Evolutionary conservation across 1,139 yeast species (phyloP), one percentile per base, ranked within the genome.

Genomic region (Tardiomyces digboiensis): DNA sequence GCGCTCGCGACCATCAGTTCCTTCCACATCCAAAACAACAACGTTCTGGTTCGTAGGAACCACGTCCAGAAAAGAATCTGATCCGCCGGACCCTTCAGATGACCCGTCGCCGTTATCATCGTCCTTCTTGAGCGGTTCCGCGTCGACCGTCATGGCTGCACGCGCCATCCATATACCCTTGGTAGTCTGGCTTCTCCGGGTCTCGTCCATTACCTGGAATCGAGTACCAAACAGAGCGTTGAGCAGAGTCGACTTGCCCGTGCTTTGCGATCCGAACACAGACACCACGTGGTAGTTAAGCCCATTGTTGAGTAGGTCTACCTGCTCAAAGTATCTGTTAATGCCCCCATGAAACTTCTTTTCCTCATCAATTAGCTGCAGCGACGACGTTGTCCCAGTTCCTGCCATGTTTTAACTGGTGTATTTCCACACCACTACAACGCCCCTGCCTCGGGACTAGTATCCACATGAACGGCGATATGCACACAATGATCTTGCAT

Each of bases 1-100:
- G 47, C 97, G 75, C 65, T 91, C 98, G 51, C 97, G 75, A 40
- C 98, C 98, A 65, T 91, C 98, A 2, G 97, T 88, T 40, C 98
- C 98, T 66, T 91, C 98, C 18, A 91, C 97, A 61, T 91, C 98
- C 76, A 91, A 74, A 2, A 91, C 94, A 53, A 88, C 75, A n/a
- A 88, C 69, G 39, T 51, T 51, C 52, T 42, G 19, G 41, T 29
- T 23, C 12, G 22, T 16, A 33, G 20, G 39, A 7, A 23, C 29
- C 19, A 21, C 43, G 38, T 50, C 46, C 20, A 54, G 41, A 39
- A 48, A 48, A 19, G 51, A 49, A 22, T 48, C 53, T 7, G 46
- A 41, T 7, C 47, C 42, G 8, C 46, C 45, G 7, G 49, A 42
- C 13, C 49, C 38, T 13, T 19, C 21, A 16, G 12, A n/a, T 8